These are phyloP conservation scores for Coprinopsis marcescibilis DNA, from an alignment of 768 basidiomycete species.

Conservation along the genomic window DNA sequence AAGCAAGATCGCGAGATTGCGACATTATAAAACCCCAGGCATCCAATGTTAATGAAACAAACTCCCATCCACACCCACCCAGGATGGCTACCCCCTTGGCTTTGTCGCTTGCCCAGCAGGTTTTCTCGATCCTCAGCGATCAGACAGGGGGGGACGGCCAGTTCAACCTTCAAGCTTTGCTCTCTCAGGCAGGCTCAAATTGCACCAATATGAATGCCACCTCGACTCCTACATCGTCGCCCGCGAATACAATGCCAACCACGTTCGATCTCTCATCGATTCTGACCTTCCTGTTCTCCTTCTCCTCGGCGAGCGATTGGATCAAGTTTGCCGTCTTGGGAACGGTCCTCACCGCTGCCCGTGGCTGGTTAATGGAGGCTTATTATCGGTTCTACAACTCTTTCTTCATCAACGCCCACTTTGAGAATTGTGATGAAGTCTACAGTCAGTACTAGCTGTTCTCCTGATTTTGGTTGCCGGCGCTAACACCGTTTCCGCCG, in stretches of 20 bases:
- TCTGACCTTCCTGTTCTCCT: constrained; percentile 42
- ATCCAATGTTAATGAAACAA: no score
- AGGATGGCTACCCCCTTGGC: not conserved
- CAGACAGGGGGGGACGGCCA: no score
- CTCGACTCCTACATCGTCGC: not conserved
- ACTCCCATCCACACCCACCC: no score
- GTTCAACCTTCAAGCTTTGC: no score
- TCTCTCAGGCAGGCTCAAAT: no score
- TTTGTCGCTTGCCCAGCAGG: constrained; percentile 17
- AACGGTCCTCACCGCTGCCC: constrained; percentile 50
- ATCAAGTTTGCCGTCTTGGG: constrained; percentile 58
- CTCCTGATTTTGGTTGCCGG: constrained; percentile 13
- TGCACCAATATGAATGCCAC: constrained; percentile 12
- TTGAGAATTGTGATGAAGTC: constrained; percentile 52
- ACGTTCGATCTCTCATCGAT: constrained; percentile 26
- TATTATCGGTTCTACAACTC: constrained; percentile 43
- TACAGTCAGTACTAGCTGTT: constrained; percentile 37
- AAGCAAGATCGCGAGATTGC: no score
- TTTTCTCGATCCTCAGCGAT: constrained; percentile 17
- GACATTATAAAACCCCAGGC: no score
- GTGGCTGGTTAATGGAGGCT: constrained; percentile 36
- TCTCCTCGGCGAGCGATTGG: constrained; percentile 59
- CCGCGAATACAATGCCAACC: constrained; percentile 4
- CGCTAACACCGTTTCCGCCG: constrained; percentile 32
- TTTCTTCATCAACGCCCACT: constrained; percentile 58